Base-by-base conservation (phyloP, 805 yeast genomes). In the Nakazawaea holstii region DNA sequence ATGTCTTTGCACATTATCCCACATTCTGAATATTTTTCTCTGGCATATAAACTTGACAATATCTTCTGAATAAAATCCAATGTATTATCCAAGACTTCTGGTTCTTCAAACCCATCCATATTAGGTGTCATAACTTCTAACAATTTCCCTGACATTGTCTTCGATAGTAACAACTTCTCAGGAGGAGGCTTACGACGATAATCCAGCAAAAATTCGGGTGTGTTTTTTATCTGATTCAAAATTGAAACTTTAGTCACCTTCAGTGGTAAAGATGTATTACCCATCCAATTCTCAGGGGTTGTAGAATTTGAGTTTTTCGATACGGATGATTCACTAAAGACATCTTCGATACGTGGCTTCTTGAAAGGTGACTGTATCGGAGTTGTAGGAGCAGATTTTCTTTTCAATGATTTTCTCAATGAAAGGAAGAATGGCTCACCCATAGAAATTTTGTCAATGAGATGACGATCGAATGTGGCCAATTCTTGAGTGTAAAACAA, bases 1-100 rank as follows among this genome's bases (percentile, higher is more conserved):
- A 37, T 26, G 13, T 46, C 45, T 31, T 46, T 46, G 17, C 49
- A 46, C 45, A 46, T 46, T 3, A 40, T 28, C 13, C 30, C 28
- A 20, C 45, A 41, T n/a, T 28, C 32, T 4, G 26, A 30, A 15
- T 35, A 46, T 14, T 41, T 29, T n/a, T 26, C 31, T 24, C 29
- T 24, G 20, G 41, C 35, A 27, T 46, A 41, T 9, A 10, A 8
- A 17, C 31, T 31, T 4, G 45, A 35, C 6, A 46, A 37, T 8
- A 36, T 17, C 20, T 35, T 46, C 14, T 46, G 49, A 6, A 46
- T 26, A 17, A 46, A 41, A 36, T 46, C 49, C 8, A 46, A 13
- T 3, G 26, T 9, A 14, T n/a, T 14, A 39, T 46, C 45, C 6
- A 46, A 11, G 7, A 40, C 28, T 4, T 36, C 38, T 8, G 45